These are phyloP conservation scores for Pichia sp. DNA, from an alignment of 1,139 yeast genomes.

Conservation along the genomic window DNA sequence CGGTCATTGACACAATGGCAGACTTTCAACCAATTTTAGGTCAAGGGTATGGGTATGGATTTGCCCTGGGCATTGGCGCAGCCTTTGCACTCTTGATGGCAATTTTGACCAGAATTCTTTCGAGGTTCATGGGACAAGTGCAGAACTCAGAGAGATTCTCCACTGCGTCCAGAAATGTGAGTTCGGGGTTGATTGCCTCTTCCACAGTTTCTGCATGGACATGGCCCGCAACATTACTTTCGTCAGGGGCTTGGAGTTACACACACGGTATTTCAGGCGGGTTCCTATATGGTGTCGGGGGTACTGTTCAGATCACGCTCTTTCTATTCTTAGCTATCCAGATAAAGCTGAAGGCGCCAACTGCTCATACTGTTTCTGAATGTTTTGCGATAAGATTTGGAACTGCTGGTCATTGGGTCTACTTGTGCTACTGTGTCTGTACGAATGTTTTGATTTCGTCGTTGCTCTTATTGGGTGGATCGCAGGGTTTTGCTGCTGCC, in stretches of 20 bases:
- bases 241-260: slow-evolving; percentile 27
- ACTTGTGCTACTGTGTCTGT: slow-evolving; percentile 24
- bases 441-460: slow-evolving; percentile 31
- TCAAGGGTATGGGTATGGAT: slow-evolving; percentile 82
- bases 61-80: slow-evolving; percentile 82
- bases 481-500: slow-evolving; percentile 36
- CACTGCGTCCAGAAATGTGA: slow-evolving; percentile 35
- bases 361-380: slow-evolving; percentile 52
- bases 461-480: slow-evolving; percentile 37
- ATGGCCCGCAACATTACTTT: slow-evolving; percentile 35
- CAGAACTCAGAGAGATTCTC: slow-evolving; percentile 82
- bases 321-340: slow-evolving; percentile 50
- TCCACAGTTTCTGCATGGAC: slow-evolving; percentile 41
- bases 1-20: not conserved
- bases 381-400: slow-evolving; percentile 48
- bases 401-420: slow-evolving; percentile 28
- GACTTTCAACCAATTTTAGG: slow-evolving; percentile 38
- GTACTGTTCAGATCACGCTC: slow-evolving; percentile 47
- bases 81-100: slow-evolving; percentile 80
- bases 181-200: slow-evolving; percentile 35
- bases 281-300: slow-evolving; percentile 51
- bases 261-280: slow-evolving; percentile 39
- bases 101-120: slow-evolving; percentile 58
- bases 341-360: slow-evolving; percentile 51
- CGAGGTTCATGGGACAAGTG: slow-evolving; percentile 71